Conservation (phyloP, 768 basidiomycete species). For the Psilocybe cubensis region DNA sequence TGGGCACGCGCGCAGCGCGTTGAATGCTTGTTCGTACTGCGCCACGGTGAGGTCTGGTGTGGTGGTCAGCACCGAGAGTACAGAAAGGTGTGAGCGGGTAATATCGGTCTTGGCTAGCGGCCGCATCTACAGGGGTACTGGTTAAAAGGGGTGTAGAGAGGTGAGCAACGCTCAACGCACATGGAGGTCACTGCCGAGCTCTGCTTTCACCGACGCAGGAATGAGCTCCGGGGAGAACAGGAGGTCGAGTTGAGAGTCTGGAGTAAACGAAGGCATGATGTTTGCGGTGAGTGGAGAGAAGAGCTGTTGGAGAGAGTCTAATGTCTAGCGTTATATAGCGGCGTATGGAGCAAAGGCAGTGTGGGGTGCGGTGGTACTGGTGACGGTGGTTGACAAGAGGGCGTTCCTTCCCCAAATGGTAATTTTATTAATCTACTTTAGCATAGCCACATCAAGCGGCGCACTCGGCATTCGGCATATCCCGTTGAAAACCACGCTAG, state of each 20-base stretch:
- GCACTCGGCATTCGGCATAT: not conserved
- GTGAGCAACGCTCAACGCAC: constrained; percentile 40
- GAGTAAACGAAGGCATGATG: constrained; percentile 44
- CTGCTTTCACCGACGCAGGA: constrained; percentile 59
- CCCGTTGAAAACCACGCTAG: not conserved
- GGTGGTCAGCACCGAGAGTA: constrained; percentile 79
- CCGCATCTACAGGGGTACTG: constrained; percentile 67
- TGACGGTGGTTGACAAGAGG: not conserved
- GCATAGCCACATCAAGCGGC: not conserved
- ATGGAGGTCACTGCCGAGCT: constrained; percentile 68
- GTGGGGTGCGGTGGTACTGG: not conserved
- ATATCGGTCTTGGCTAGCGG: constrained; percentile 89
- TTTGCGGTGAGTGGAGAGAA: not conserved
- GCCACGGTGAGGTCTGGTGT: constrained; percentile 66
- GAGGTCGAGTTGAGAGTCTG: constrained; percentile 73
- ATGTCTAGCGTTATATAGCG: not conserved
- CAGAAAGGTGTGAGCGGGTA: constrained; percentile 77
- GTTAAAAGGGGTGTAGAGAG: constrained; percentile 2
- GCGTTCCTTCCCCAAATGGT: not conserved
- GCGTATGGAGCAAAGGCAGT: not conserved
- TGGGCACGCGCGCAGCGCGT: constrained; percentile 53
- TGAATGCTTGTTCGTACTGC: constrained; percentile 74
- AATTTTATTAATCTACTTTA: not conserved
- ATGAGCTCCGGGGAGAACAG: constrained; percentile 78
- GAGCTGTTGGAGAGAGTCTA: not conserved